A percentile compares a stretch with the other conserved stretches of the same genome.
Conservation (phyloP, 495 filamentous ascomycete species). For the Parmelia sp. region DNA sequence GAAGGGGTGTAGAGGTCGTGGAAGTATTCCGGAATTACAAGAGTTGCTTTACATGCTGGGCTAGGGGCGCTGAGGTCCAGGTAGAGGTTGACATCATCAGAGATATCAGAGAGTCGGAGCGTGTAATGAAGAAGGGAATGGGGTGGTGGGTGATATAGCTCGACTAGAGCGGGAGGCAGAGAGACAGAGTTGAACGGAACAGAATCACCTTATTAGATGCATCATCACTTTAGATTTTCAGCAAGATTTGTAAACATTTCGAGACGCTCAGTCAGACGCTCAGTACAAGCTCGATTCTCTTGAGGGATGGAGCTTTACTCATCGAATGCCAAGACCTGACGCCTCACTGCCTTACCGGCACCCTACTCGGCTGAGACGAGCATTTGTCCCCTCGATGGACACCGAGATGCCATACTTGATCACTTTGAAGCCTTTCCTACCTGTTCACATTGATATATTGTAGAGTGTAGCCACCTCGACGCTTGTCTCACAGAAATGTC, state of each 20-base stretch:
- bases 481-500: no score
- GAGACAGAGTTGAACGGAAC: no score
- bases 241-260: no score
- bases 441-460: no score
- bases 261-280: no score
- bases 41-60: neutral
- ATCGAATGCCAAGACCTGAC: neutral
- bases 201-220: no score
- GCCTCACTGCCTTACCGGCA: neutral
- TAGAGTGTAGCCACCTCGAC: no score
- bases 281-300: no score
- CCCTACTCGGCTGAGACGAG: neutral
- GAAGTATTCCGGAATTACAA: neutral
- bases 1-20: no score
- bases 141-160: neutral
- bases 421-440: no score
- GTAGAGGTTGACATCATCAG: neutral
- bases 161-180: neutral
- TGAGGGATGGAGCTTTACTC: no score
- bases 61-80: accelerated
- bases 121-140: neutral
- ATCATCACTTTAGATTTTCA: no score
- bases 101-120: neutral
- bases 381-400: neutral
- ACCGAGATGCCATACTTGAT: neutral